Percentiles rank a stretch among this genome's conserved stretches.
These are phyloP conservation scores for Pestalotiopsis sp. DNA, from an alignment of 2,329 filamentous ascomycete species.

Conservation along the genomic window DNA sequence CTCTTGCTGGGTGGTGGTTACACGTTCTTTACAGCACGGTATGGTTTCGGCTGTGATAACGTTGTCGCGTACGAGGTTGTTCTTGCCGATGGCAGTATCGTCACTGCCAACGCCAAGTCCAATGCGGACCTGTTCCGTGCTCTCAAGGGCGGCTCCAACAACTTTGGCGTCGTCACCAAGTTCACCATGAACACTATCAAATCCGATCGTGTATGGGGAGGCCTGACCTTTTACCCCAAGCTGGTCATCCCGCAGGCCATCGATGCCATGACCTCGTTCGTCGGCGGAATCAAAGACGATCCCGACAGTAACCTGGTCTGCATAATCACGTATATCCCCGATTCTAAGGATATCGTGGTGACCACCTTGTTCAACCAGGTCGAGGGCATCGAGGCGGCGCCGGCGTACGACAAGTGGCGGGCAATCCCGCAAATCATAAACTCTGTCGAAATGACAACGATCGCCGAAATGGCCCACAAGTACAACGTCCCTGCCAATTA, in stretches of 20 bases:
- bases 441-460: constrained; percentile 21
- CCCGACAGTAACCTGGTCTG: constrained; percentile 22
- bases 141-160: constrained; percentile 47
- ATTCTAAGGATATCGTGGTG: constrained; percentile 21
- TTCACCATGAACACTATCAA: constrained; percentile 30
- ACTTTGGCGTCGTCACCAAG: constrained; percentile 23
- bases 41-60: constrained; percentile 13
- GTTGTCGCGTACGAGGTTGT: constrained; percentile 11
- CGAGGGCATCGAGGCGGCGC: constrained; percentile 19
- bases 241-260: constrained; percentile 15
- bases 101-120: not conserved
- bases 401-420: constrained; percentile 22
- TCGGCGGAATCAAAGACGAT: constrained; percentile 18
- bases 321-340: constrained; percentile 22
- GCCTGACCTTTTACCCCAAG: constrained; percentile 21
- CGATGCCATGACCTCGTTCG: constrained; percentile 16
- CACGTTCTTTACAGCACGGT: constrained; percentile 17
- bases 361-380: constrained; percentile 20
- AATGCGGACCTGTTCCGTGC: constrained; percentile 42
- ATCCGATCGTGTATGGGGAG: constrained; percentile 25
- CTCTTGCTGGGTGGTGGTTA: constrained; percentile 20
- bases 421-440: constrained; percentile 19
- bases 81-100: constrained; percentile 9
- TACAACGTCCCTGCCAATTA: constrained; percentile 19
- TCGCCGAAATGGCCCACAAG: constrained; percentile 22